These are phyloP conservation scores for Ormosia emarginata DNA, from an alignment of 306 rosid species.

Conservation along the genomic window DNA sequence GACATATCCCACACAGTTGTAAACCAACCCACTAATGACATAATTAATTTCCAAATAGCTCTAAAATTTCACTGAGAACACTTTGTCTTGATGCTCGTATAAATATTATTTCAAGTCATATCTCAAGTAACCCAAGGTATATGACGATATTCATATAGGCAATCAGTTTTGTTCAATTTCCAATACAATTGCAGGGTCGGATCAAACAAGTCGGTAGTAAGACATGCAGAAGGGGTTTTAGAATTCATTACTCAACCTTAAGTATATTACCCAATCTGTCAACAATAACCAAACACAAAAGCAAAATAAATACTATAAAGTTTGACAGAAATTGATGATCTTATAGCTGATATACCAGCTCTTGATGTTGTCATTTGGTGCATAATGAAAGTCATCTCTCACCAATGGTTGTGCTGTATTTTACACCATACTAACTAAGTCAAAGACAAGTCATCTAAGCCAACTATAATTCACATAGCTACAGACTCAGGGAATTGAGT, in stretches of 20 bases:
- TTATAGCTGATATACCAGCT: neutral
- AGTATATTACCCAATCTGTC: neutral
- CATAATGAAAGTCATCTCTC: neutral
- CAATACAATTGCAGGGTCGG: neutral
- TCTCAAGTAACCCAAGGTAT: neutral
- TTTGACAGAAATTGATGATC: neutral
- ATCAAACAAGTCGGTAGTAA: too few relatives aligned
- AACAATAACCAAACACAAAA: neutral
- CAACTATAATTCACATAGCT: neutral
- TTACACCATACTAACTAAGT: neutral
- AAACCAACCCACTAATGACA: too few relatives aligned
- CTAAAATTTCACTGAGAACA: neutral
- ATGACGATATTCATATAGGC: neutral
- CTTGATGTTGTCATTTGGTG: neutral
- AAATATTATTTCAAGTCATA: neutral
- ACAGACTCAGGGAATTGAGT: neutral
- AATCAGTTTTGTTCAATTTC: neutral
- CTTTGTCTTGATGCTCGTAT: neutral
- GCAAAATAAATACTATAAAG: neutral
- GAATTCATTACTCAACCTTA: neutral
- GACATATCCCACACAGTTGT: too few relatives aligned
- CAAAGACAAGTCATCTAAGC: too few relatives aligned
- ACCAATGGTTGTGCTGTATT: neutral
- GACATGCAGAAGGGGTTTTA: neutral
- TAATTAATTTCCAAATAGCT: neutral